Evolutionary conservation across 352 stramenopile species (phyloP), one percentile per base, ranked within the genome.

Genomic region (Globisporangium cederbergense): DNA sequence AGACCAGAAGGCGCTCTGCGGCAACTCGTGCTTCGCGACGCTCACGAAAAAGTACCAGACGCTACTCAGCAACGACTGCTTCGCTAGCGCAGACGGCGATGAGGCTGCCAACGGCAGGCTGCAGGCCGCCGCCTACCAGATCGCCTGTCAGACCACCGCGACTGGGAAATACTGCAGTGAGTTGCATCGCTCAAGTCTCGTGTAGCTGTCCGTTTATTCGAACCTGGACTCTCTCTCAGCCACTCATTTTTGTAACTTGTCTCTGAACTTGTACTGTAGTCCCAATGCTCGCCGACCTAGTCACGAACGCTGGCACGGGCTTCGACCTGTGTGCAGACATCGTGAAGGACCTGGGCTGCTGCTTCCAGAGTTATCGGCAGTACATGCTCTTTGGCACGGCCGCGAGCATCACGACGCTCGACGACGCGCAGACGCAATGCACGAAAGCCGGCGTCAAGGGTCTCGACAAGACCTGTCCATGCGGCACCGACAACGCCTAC

Each of bases 351-450:
- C 65, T 94, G 56, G 86, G 81, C 46, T 94, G 83, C 63, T 94
- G 83, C 58, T 94, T 92, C 63, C 83, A 94, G 68, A 94, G 81
- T 56, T 94, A 92, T 65, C 75, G 76, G 25, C 82, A 90, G 60
- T 92, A 89, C 64, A 87, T 91, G 71, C 46, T 82, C 60, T 63
- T 85, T 11, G 83, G 83, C 32, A 94, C 81, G 6, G n/a, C 72
- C 0, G 75, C 73, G 0, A 79, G 69, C 28, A 70, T 89, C n/a
- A 62, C 60, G 11, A 72, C 77, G 10, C 65, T 92, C 51, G 69
- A 88, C 22, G 64, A 78, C 13, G 72, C 79, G 1, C 75, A 91
- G 50, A 66, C 81, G 38, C 77, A 67, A 6, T 93, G 83, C 65
- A 79, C 66, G 0, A 72, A 70, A 6, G 50, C 60, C 32, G 83